phyloP scores from a whole-genome alignment of 768 basidiomycete genomes.

The Glaciozyma antarctica region DNA sequence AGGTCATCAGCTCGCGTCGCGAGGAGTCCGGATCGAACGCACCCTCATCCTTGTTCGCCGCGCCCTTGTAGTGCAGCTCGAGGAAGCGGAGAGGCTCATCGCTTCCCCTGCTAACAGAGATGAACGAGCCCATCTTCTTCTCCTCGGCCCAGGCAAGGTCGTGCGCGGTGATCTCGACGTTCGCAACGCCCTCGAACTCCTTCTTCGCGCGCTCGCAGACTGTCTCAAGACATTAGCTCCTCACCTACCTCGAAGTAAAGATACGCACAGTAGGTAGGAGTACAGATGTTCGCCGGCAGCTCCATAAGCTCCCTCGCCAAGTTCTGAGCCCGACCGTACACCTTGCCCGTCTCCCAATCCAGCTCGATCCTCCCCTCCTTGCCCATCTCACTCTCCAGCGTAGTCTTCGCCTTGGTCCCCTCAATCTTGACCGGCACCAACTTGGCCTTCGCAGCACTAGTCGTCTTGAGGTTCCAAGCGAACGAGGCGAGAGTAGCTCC shows the following conservation, averaged over 20 bases:
- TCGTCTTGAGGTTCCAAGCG: slow-evolving; percentile 29
- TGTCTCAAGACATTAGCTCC: slow-evolving; percentile 66
- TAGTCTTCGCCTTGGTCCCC: slow-evolving; percentile 7
- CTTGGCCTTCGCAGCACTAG: slow-evolving; percentile 45
- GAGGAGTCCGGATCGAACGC: neutral
- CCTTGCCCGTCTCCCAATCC: slow-evolving; percentile 59
- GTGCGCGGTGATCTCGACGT: slow-evolving; percentile 56
- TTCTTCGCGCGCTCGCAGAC: slow-evolving; percentile 63
- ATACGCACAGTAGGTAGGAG: neutral
- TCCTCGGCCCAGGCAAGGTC: slow-evolving; percentile 75
- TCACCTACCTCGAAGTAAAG: neutral
- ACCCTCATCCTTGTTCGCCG: slow-evolving; percentile 45
- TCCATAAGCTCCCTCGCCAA: slow-evolving; percentile 58
- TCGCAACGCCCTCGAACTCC: slow-evolving; percentile 56
- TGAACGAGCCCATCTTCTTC: slow-evolving; percentile 81
- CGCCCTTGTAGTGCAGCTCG: slow-evolving; percentile 82
- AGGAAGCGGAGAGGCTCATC: slow-evolving; percentile 76
- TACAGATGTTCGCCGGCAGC: slow-evolving; percentile 56
- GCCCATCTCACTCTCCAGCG: slow-evolving; percentile 46
- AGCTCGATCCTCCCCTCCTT: slow-evolving; percentile 42
- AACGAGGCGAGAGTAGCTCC: slow-evolving; percentile 57
- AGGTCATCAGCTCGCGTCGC: slow-evolving; percentile 46
- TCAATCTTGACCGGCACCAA: slow-evolving; percentile 63
- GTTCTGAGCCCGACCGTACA: slow-evolving; percentile 43
- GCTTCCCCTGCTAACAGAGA: slow-evolving; percentile 55